These are phyloP conservation scores for Plasmodium inui DNA, from an alignment of 169 alveolate genomes.

Conservation along the genomic window DNA sequence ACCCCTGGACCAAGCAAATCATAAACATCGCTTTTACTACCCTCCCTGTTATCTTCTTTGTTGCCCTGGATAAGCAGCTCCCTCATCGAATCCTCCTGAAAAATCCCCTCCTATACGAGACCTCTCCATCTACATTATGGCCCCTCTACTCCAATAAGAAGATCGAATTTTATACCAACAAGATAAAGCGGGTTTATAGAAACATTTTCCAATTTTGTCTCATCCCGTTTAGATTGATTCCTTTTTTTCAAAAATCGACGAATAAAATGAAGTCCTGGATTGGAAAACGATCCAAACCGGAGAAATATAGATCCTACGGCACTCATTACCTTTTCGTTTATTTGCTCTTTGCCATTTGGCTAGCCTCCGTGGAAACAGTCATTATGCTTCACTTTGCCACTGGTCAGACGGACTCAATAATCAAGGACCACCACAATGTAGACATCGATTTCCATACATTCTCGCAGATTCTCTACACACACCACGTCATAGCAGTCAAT, in stretches of 20 bases:
- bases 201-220: background rate
- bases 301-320: constrained; percentile 78
- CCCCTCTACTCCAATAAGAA: constrained; percentile 43
- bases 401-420: constrained; percentile 65
- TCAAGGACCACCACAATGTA: constrained; percentile 38
- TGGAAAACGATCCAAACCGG: constrained; percentile 76
- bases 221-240: constrained; percentile 42
- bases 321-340: constrained; percentile 77
- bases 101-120: constrained; percentile 83
- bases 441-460: constrained; percentile 78
- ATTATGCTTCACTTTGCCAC: constrained; percentile 75
- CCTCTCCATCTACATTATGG: constrained; percentile 82
- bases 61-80: constrained; percentile 85
- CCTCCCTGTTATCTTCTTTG: constrained; percentile 83
- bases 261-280: constrained; percentile 73
- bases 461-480: constrained; percentile 81
- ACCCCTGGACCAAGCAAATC: constrained; percentile 86
- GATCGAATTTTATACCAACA: constrained; percentile 28
- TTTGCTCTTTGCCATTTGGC: constrained; percentile 83
- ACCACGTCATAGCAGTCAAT: constrained; percentile 81
- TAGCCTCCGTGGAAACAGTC: constrained; percentile 79
- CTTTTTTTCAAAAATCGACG: constrained; percentile 34
- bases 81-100: constrained; percentile 83
- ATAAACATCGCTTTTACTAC: constrained; percentile 85
- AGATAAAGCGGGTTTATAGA: constrained; percentile 54